phyloP scores from a whole-genome alignment of 768 basidiomycete genomes.

The Albatrellus ellisii region DNA sequence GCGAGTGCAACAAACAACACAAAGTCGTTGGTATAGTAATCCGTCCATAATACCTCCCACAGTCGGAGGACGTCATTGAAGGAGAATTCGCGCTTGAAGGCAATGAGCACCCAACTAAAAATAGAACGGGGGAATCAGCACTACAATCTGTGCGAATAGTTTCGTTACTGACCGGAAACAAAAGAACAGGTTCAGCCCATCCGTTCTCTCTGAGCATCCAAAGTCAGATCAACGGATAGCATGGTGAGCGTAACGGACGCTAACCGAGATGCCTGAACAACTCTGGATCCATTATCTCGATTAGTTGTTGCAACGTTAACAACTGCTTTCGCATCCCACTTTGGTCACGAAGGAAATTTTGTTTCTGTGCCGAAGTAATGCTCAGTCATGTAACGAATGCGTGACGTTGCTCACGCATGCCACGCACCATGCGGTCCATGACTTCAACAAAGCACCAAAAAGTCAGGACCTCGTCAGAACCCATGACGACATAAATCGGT shows the following conservation, averaged over 20 bases:
- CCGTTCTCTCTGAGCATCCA: constrained; percentile 63
- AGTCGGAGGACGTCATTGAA: constrained; percentile 82
- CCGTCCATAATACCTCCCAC: constrained; percentile 93
- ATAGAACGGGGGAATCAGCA: not conserved
- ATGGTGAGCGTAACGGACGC: constrained; percentile 7
- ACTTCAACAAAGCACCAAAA: constrained; percentile 96
- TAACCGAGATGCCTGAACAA: constrained; percentile 81
- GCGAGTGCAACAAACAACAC: constrained; percentile 93
- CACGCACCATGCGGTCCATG: constrained; percentile 87
- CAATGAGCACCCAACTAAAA: constrained; percentile 75
- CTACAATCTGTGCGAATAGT: not conserved
- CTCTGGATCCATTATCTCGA: constrained; percentile 91
- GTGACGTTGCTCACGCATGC: not conserved
- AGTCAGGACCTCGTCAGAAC: constrained; percentile 76
- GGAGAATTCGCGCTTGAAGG: constrained; percentile 93
- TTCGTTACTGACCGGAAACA: constrained; percentile 73
- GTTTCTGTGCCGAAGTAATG: constrained; percentile 62
- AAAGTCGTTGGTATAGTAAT: constrained; percentile 80
- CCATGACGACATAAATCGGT: constrained; percentile 87
- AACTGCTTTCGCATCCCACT: constrained; percentile 97
- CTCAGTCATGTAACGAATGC: too few species aligned
- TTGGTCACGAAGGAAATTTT: constrained; percentile 93
- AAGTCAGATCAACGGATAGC: not conserved
- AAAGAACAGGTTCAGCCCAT: constrained; percentile 90
- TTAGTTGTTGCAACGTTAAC: constrained; percentile 77